Conservation (phyloP, 768 basidiomycete genomes). For the Boletus edulis region DNA sequence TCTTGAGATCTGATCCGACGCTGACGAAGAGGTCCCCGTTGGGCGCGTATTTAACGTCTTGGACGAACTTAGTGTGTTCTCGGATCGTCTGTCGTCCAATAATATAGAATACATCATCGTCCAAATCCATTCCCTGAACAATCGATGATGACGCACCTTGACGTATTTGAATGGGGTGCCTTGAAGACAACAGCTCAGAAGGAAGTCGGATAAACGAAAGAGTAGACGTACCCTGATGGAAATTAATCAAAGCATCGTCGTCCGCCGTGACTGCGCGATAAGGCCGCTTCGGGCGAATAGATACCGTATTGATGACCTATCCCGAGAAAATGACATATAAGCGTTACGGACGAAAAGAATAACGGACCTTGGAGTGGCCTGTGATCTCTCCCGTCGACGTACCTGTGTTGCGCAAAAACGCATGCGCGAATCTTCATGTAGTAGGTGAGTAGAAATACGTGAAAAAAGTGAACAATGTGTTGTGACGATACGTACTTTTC, state of each 20-base stretch:
- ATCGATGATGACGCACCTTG: constrained; percentile 46
- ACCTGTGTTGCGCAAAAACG: constrained; percentile 82
- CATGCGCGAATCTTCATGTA: constrained; percentile 66
- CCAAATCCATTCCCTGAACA: background rate
- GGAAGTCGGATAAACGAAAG: background rate
- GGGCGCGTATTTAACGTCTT: constrained; percentile 81
- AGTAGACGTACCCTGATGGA: constrained; percentile 64
- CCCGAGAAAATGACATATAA: background rate
- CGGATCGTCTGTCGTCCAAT: constrained; percentile 60
- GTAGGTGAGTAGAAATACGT: background rate
- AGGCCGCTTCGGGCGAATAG: constrained; percentile 85
- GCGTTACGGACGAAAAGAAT: background rate
- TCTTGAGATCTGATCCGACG: constrained; percentile 84
- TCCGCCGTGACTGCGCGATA: constrained; percentile 88
- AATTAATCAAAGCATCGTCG: constrained; percentile 79
- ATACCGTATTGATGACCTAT: constrained; percentile 83
- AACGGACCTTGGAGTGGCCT: constrained; percentile 80
- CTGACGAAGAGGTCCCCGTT: constrained; percentile 84
- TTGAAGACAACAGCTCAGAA: constrained; percentile 20
- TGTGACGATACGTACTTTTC: constrained; percentile 57
- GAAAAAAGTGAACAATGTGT: background rate
- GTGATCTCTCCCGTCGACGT: constrained; percentile 84
- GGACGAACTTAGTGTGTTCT: constrained; percentile 89
- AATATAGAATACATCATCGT: background rate
- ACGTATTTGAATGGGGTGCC: constrained; percentile 89